Percentiles rank a stretch among this genome's conserved stretches.
These are phyloP conservation scores for Haplosporangium sp. DNA, from an alignment of 371 early-diverging fungal genomes.

Conservation along the genomic window DNA sequence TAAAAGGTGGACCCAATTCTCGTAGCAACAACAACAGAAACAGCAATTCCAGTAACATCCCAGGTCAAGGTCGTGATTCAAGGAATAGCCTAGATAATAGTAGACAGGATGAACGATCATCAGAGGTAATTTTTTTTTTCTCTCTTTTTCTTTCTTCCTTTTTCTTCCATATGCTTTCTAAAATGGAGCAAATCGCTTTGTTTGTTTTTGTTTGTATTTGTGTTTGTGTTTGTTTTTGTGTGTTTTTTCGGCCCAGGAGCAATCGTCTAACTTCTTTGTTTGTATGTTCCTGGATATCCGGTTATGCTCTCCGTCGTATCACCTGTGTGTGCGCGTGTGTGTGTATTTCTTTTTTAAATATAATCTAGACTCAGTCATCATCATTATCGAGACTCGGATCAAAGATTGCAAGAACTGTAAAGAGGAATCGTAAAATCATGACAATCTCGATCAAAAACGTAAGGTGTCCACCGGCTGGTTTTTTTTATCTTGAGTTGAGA, in stretches of 20 bases:
- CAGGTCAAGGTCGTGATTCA: slow-evolving; percentile 14
- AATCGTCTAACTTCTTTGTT: not conserved
- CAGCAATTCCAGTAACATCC: not conserved
- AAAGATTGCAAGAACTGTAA: slow-evolving; percentile 52
- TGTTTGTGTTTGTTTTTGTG: not conserved
- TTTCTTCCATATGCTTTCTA: no score
- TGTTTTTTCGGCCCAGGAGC: not conserved
- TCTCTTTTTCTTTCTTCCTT: not conserved
- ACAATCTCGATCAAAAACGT: slow-evolving; percentile 55
- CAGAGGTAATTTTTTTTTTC: slow-evolving; percentile 36
- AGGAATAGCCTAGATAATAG: slow-evolving; percentile 22
- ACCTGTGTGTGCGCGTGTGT: no score
- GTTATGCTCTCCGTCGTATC: not conserved
- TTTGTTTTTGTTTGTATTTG: not conserved
- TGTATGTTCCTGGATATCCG: not conserved
- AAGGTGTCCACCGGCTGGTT: not conserved
- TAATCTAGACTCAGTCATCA: slow-evolving; percentile 33
- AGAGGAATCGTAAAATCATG: slow-evolving; percentile 53
- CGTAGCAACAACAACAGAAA: slow-evolving; percentile 10
- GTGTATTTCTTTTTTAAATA: no score
- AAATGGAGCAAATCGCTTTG: not conserved
- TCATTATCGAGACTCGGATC: slow-evolving; percentile 55
- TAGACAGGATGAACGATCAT: slow-evolving; percentile 19
- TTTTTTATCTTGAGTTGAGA: not conserved
- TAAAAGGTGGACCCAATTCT: slow-evolving; percentile 6